phyloP scores from a whole-genome alignment of 2,329 filamentous ascomycete genomes.

The Didymella pomorum region DNA sequence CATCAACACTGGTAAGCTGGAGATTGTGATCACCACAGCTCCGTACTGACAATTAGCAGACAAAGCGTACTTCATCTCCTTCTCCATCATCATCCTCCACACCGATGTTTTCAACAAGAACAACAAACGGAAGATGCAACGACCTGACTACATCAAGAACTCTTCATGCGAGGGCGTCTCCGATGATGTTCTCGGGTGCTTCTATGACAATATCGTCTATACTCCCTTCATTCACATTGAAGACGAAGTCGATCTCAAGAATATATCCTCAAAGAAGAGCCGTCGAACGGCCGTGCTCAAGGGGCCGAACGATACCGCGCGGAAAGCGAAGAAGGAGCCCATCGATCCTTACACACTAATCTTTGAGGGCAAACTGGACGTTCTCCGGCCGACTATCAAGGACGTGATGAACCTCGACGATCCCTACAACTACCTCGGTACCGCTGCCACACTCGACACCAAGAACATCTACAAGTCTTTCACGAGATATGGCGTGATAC shows the following conservation, averaged over 20 bases:
- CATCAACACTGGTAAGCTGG: conserved; percentile 67
- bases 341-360: conserved; percentile 96
- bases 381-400: conserved; percentile 82
- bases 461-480: conserved; percentile 86
- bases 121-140: conserved; percentile 99
- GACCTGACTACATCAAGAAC: conserved; percentile 93
- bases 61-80: conserved; percentile 97
- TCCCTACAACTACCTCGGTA: conserved; percentile 86
- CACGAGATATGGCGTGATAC: conserved; percentile 87
- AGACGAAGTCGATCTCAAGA: conserved; percentile 83
- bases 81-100: conserved; percentile 93
- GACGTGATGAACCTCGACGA: conserved; percentile 95
- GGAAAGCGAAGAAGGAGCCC: conserved; percentile 76
- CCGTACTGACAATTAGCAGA: conserved; percentile 59
- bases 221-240: conserved; percentile 98
- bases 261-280: conserved; percentile 73
- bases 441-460: conserved; percentile 77
- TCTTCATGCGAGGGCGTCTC: conserved; percentile 91
- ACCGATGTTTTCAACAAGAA: conserved; percentile 99
- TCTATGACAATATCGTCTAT: conserved; percentile 98
- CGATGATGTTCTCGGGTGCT: conserved; percentile 90
- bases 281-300: conserved; percentile 68
- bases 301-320: conserved; percentile 69
- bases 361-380: conserved; percentile 85
- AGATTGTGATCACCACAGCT: background rate